These are phyloP conservation scores for Ustilago trichophora DNA, from an alignment of 1,284 basidiomycete species.

Conservation along the genomic window DNA sequence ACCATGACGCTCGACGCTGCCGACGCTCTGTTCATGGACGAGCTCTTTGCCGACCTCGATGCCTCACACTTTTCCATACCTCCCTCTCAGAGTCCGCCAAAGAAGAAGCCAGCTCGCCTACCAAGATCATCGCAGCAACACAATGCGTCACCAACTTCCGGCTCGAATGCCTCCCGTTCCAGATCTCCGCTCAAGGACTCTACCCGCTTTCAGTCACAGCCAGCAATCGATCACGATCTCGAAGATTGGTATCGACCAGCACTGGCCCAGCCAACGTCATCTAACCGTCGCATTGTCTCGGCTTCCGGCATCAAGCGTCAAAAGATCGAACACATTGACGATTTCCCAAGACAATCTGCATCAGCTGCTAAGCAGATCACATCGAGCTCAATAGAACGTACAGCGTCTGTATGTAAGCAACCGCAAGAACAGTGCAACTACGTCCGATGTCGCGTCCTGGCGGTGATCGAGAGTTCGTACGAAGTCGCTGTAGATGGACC, in stretches of 20 bases:
- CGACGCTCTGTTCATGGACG: conserved; percentile 42
- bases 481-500: not conserved
- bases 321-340: conserved; percentile 8
- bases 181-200: conserved; percentile 22
- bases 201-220: conserved; percentile 17
- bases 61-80: conserved; percentile 38
- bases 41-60: conserved; percentile 46
- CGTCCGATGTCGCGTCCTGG: conserved; percentile 29
- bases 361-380: not conserved
- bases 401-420: not conserved
- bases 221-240: conserved; percentile 7
- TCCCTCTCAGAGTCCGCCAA: conserved; percentile 42
- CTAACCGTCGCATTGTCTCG: conserved; percentile 11
- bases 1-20: conserved; percentile 35
- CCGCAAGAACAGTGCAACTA: conserved; percentile 13
- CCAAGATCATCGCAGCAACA: conserved; percentile 1
- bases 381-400: too few relatives aligned
- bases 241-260: conserved; percentile 18
- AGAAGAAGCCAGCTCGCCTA: conserved; percentile 2
- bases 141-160: not conserved
- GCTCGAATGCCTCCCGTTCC: not conserved
- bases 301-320: conserved; percentile 26
- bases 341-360: not conserved
- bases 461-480: conserved; percentile 20
- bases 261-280: not conserved